phyloP scores from a whole-genome alignment of 2,329 filamentous ascomycete species.

The Sarocladium strictum region DNA sequence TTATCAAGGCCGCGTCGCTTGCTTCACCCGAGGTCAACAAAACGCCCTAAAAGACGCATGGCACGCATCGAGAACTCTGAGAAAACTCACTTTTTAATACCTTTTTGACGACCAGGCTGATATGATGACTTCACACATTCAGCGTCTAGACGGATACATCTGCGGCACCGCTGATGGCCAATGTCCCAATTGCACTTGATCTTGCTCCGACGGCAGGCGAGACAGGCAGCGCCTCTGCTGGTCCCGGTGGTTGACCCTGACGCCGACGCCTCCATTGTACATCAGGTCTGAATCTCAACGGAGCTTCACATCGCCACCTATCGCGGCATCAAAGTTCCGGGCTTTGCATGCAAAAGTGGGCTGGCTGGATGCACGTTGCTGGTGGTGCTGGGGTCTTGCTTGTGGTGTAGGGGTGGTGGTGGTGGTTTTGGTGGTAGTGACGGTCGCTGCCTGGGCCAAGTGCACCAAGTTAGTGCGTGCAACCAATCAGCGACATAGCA shows the following conservation, averaged over 20 bases:
- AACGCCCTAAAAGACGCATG: neutral
- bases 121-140: constrained; percentile 69
- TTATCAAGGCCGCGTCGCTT: constrained; percentile 71
- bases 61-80: neutral
- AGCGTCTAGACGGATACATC: constrained; percentile 49
- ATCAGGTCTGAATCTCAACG: neutral
- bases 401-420: neutral
- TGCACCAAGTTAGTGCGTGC: too few species aligned
- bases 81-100: constrained; percentile 67
- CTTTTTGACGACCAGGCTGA: constrained; percentile 67
- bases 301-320: neutral
- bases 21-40: constrained; percentile 31
- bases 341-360: neutral
- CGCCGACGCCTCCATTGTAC: constrained; percentile 11
- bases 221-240: constrained; percentile 44
- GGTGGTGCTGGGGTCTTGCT: neutral
- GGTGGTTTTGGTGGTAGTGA: too few species aligned
- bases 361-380: neutral
- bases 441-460: too few species aligned
- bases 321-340: neutral
- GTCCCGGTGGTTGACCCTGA: constrained; percentile 17
- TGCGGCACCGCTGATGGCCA: constrained; percentile 50
- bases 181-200: constrained; percentile 54
- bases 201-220: constrained; percentile 61
- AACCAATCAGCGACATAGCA: too few species aligned